Evolutionary conservation across 768 basidiomycete genomes (phyloP).

Genomic region (Lactifluus pinguis): DNA sequence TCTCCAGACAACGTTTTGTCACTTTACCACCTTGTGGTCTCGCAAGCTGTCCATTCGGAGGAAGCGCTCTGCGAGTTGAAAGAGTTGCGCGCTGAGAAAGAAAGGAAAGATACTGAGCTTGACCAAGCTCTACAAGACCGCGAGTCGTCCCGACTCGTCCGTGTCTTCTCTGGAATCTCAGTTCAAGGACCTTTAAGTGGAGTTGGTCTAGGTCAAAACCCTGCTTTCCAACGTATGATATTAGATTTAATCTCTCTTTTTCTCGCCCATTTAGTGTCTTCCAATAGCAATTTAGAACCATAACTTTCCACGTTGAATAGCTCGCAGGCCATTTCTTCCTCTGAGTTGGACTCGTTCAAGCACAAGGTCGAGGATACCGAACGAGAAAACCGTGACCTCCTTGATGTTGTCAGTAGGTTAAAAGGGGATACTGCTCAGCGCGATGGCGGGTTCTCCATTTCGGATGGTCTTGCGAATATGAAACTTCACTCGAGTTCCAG

Average conservation of each 20-base stretch:
- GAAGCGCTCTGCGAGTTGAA: slow-evolving; percentile 45
- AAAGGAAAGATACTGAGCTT: slow-evolving; percentile 72
- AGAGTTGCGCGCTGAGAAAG: slow-evolving; percentile 53
- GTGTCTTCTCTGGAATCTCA: slow-evolving; percentile 48
- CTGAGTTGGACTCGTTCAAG: slow-evolving; percentile 49
- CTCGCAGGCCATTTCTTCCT: slow-evolving; percentile 50
- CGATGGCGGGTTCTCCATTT: slow-evolving; percentile 45
- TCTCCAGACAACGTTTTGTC: no score
- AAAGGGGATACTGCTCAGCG: slow-evolving; percentile 67
- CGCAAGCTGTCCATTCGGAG: no score
- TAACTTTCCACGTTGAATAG: slow-evolving; percentile 48
- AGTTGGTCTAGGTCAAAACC: slow-evolving; percentile 43
- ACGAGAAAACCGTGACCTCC: slow-evolving; percentile 83
- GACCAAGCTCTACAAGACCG: slow-evolving; percentile 79
- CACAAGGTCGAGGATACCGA: slow-evolving; percentile 66
- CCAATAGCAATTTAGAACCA: slow-evolving; percentile 40
- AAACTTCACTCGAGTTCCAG: slow-evolving; percentile 46
- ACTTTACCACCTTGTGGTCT: no score
- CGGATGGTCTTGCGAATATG: background rate
- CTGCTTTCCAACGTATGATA: slow-evolving; percentile 1
- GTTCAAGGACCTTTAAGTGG: slow-evolving; percentile 43
- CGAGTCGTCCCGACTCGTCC: slow-evolving; percentile 52
- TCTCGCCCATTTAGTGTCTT: slow-evolving; percentile 29
- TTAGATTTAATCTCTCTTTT: background rate
- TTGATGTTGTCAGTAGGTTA: slow-evolving; percentile 72